A percentile compares a stretch with the other conserved stretches of the same genome.
Evolutionary conservation across 1,139 yeast genomes (phyloP).

Genomic region (Kurtzmaniella natalensis): DNA sequence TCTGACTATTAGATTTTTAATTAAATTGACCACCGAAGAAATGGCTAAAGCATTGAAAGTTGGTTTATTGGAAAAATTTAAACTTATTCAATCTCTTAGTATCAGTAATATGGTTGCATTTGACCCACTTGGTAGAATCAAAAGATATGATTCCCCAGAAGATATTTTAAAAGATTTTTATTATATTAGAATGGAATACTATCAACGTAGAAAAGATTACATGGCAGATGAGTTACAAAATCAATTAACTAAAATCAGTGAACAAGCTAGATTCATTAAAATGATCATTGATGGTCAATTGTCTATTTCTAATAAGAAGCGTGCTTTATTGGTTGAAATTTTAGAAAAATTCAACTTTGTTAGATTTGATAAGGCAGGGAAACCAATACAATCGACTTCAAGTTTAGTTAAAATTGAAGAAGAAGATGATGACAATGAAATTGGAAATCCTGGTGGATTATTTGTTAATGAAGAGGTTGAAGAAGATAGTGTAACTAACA

Average conservation of each 20-base stretch:
- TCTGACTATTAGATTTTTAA: slow-evolving; percentile 70
- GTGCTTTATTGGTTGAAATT: slow-evolving; percentile 58
- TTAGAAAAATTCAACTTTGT: slow-evolving; percentile 67
- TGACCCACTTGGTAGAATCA: slow-evolving; percentile 87
- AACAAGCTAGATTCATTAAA: slow-evolving; percentile 90
- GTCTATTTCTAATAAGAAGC: slow-evolving; percentile 69
- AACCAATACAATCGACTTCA: slow-evolving; percentile 29
- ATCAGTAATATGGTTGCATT: slow-evolving; percentile 93
- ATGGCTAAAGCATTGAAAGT: slow-evolving; percentile 72
- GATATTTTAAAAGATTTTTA: slow-evolving; percentile 84
- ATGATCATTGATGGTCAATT: slow-evolving; percentile 77
- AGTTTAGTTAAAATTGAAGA: slow-evolving; percentile 11
- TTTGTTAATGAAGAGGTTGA: slow-evolving; percentile 26
- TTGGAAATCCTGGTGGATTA: slow-evolving; percentile 9
- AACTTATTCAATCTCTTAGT: slow-evolving; percentile 62
- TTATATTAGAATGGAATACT: slow-evolving; percentile 80
- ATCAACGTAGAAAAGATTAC: slow-evolving; percentile 85
- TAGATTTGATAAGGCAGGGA: slow-evolving; percentile 67
- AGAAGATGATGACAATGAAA: slow-evolving; percentile 24
- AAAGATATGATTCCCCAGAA: slow-evolving; percentile 68
- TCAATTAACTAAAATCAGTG: slow-evolving; percentile 67
- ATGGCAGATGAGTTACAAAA: slow-evolving; percentile 67
- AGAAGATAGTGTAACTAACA: slow-evolving; percentile 28
- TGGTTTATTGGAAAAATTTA: slow-evolving; percentile 83
- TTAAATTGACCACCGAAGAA: slow-evolving; percentile 71